Base-by-base conservation (phyloP, 495 filamentous ascomycete genomes). In the Aspergillus baeticus region DNA sequence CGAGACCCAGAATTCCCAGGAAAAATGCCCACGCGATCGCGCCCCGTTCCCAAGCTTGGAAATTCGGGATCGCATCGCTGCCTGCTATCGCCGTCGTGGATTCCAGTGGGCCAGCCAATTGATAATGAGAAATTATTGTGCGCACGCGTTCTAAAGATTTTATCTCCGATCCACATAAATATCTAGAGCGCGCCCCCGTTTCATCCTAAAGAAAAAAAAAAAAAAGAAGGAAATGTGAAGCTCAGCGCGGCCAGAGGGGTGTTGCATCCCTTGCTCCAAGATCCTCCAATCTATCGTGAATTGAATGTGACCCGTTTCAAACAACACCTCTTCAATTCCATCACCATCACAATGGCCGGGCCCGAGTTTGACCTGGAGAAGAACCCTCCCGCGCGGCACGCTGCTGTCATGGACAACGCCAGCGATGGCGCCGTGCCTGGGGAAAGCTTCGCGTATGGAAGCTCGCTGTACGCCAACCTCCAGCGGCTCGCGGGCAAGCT, bases 401-500 rank as follows among this genome's bases (percentile, higher is more conserved):
- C 68, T 18, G 46, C 68, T 18, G 69, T 70, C 38, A 75, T 80
- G 55, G 70, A 81, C 54, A 77, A 81, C 56, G 72, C 77, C 22
- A 70, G 66, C 59, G 69, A 73, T 55, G 80, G 82, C 47, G 85
- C 83, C 3, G 82, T 88, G 2, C 76, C 78, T 11, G 79, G 81
- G 20, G 79, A 87, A 63, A 83, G 73, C 54, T 86, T 91, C 59
- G 75, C 77, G 43, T 76, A 83, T 29, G 87, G 87, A 51, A 68
- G 84, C 53, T 80, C 79, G 20, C 52, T 76, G 26, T 87, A 83
- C 61, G 88, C 87, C 17, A 88, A 81, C 69, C 57, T 88, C 5
- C 87, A 91, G 72, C 82, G 85, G 10, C 60, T 90, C 15, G 89
- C 87, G 0, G 86, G 81, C 5, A 84, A 79, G 59, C 81, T 87